Evolutionary conservation across 2,329 filamentous ascomycete genomes (phyloP).

Genomic region (Aspergillus hortae): DNA sequence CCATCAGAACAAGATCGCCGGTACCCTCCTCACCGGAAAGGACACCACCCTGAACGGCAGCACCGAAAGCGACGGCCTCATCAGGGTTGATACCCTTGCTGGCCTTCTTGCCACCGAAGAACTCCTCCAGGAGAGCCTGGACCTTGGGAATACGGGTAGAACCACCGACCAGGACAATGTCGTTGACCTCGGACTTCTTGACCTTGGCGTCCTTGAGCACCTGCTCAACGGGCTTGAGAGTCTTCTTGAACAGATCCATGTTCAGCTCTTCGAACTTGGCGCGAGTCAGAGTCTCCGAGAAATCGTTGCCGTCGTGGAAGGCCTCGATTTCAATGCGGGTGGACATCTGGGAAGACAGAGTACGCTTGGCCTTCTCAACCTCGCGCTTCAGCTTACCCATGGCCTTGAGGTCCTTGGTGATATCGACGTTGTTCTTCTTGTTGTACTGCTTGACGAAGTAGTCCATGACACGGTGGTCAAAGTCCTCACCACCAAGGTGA

Average conservation of each 20-base stretch:
- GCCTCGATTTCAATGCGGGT: constrained; percentile 95
- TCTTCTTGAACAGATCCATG: constrained; percentile 99
- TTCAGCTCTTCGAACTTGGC: constrained; percentile 99
- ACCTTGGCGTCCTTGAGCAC: constrained; percentile 97
- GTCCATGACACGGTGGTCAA: constrained; percentile 96
- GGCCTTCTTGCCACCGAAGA: constrained; percentile 91
- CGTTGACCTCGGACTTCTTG: constrained; percentile 90
- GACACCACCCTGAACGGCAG: constrained; percentile 94
- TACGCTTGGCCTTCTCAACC: constrained; percentile 99
- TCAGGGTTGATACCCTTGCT: constrained; percentile 99
- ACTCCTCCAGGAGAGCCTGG: constrained; percentile 89
- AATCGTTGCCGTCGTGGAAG: constrained; percentile 95
- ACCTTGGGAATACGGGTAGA: constrained; percentile 99
- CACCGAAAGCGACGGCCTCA: constrained; percentile 97
- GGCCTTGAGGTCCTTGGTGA: constrained; percentile 91
- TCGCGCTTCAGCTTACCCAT: constrained; percentile 99
- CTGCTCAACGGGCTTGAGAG: constrained; percentile 96
- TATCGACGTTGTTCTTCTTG: constrained; percentile 92
- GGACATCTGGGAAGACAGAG: constrained; percentile 89
- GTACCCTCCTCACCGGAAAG: constrained; percentile 83
- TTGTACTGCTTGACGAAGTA: constrained; percentile 97
- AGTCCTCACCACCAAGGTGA: constrained; percentile 97
- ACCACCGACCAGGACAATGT: constrained; percentile 97
- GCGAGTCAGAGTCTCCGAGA: constrained; percentile 95
- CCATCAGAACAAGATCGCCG: constrained; percentile 83